Evolutionary conservation across 106 monocot species (phyloP), one percentile per base, ranked within the genome.

Genomic region (Dendrobium nobile): DNA sequence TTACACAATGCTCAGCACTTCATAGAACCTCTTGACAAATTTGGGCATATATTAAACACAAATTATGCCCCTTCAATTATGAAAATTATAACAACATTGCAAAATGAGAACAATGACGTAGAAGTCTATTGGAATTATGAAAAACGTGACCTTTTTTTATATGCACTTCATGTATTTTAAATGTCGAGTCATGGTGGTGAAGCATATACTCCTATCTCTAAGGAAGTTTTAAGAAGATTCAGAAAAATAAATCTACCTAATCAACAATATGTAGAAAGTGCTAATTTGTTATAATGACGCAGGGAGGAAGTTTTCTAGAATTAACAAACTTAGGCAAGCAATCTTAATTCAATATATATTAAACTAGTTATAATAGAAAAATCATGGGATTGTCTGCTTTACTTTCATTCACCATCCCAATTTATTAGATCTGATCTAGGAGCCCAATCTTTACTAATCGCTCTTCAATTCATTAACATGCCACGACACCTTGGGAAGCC

Each of bases 401-500:
- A 84, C 67, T 78, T 70, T 89, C 79, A 90, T 82, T 93, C 89
- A 43, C 85, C 93, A 77, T 58, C 84, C 88, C 91, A 93, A 64
- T 85, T 87, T 84, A 88, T 75, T 85, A 99, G 84, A 70, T 99
- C 91, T 54, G 80, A 77, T 76, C 78, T 86, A 54, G 88, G 85
- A 41, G 89, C 93, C 73, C 78, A 82, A 93, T 79, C 85, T 88
- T 88, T 17, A 88, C 87, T 47, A 86, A 40, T 83, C 86, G 89
- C 74, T 88, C 91, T 75, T 91, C 90, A 75, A 76, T 67, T 99
- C 98, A 85, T 99, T 99, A 68, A 99, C 98, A 99, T 88, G 43
- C 92, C 91, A 85, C 90, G 95, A 75, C 98, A 99, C 87, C 84
- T 91, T 86, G 88, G 82, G 65, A 84, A 99, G 64, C 98, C 98